phyloP scores from a whole-genome alignment of 75 land plant species.

The Ceratopteris richardii region DNA sequence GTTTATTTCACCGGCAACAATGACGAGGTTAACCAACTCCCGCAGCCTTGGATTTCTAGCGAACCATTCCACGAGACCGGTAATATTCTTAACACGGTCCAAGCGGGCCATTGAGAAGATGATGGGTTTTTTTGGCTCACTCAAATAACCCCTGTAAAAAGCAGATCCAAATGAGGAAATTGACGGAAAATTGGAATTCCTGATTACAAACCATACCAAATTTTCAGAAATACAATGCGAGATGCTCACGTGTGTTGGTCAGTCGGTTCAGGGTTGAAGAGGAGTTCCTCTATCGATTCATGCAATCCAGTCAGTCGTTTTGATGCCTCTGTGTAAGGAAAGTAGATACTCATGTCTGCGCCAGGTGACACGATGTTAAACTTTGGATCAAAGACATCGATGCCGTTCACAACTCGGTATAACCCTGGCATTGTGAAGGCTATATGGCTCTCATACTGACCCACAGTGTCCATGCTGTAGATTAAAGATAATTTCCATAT shows the following conservation, averaged over 20 bases:
- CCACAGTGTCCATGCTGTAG: conserved; percentile 49
- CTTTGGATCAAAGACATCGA: conserved; percentile 72
- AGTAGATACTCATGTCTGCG: conserved; percentile 54
- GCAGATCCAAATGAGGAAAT: not conserved
- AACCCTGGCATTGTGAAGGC: conserved; percentile 61
- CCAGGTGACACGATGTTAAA: conserved; percentile 74
- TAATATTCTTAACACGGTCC: conserved; percentile 56
- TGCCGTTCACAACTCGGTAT: conserved; percentile 58
- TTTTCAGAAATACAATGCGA: too few species aligned
- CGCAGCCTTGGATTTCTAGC: conserved; percentile 33
- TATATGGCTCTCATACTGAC: conserved; percentile 60
- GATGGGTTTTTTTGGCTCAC: conserved; percentile 49
- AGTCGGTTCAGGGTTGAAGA: conserved; percentile 35
- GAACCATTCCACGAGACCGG: conserved; percentile 56
- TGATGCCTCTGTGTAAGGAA: conserved; percentile 41
- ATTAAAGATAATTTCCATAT: not conserved
- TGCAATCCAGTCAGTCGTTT: conserved; percentile 46
- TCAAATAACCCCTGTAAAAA: conserved; percentile 33
- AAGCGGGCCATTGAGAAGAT: conserved; percentile 72
- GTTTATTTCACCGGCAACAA: too few species aligned
- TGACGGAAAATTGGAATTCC: too few species aligned
- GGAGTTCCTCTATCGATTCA: conserved; percentile 37
- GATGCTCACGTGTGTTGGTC: conserved; percentile 53
- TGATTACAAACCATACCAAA: too few species aligned
- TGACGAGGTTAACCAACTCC: conserved; percentile 52